Evolutionary conservation across 192 early-diverging fungal genomes (phyloP).

Genomic region (Irineochytrium annulatum): DNA sequence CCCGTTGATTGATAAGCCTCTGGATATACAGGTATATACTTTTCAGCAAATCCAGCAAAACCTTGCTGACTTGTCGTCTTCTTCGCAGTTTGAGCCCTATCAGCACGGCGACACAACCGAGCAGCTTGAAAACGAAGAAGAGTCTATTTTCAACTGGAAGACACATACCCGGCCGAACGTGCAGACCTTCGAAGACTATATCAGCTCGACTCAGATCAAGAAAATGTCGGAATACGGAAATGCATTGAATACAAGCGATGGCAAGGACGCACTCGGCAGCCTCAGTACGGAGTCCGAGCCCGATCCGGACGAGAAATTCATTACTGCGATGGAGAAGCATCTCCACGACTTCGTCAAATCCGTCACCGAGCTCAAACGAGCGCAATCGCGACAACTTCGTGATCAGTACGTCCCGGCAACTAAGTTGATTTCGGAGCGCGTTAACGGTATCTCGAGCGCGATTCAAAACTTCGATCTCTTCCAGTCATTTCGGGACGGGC

Average conservation of each 20-base stretch:
- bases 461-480: conserved; percentile 37
- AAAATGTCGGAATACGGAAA: conserved; percentile 44
- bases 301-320: conserved; percentile 29
- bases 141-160: conserved; percentile 3
- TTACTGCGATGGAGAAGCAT: conserved; percentile 29
- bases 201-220: conserved; percentile 39
- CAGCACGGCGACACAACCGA: neutral
- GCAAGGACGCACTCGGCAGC: neutral
- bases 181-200: conserved; percentile 42
- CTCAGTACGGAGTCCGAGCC: conserved; percentile 6
- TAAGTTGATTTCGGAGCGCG: conserved; percentile 22
- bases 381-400: conserved; percentile 30
- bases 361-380: conserved; percentile 40
- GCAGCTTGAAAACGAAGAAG: conserved; percentile 6
- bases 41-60: neutral
- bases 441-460: conserved; percentile 41
- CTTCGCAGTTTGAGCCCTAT: conserved; percentile 1
- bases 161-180: conserved; percentile 10
- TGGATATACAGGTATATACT: conserved; percentile 22
- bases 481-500: conserved; percentile 35
- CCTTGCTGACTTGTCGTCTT: conserved; percentile 6
- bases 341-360: conserved; percentile 34
- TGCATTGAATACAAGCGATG: neutral
- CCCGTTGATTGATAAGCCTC: conserved; percentile 31
- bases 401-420: conserved; percentile 40